Conservation (phyloP, 2,329 filamentous ascomycete species). For the Helotiales sp. region DNA sequence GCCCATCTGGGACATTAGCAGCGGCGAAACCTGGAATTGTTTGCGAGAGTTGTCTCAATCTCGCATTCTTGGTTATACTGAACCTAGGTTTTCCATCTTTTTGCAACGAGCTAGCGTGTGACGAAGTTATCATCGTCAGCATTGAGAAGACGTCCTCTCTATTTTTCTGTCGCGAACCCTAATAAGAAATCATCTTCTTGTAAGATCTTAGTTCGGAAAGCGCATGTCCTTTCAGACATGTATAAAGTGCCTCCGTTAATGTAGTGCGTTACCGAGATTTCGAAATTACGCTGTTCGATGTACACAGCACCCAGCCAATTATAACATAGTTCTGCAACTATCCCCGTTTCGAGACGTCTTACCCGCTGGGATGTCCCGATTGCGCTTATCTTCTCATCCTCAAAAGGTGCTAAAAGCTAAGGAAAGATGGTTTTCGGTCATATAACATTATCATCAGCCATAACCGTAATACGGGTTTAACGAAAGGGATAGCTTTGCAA, state of each 20-base stretch:
- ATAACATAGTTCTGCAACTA: conserved; percentile 65
- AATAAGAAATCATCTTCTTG: conserved; percentile 38
- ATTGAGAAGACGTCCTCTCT: too few species aligned
- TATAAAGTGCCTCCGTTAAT: conserved; percentile 90
- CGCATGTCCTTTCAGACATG: conserved; percentile 83
- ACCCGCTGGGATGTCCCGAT: conserved; percentile 68
- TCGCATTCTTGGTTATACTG: conserved; percentile 88
- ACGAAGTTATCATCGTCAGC: too few species aligned
- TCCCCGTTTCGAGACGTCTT: conserved; percentile 63
- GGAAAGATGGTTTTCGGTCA: conserved; percentile 81
- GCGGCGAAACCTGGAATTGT: conserved; percentile 75
- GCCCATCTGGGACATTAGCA: conserved; percentile 92
- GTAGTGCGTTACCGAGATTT: conserved; percentile 91
- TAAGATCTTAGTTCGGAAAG: neutral
- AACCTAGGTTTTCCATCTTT: conserved; percentile 88
- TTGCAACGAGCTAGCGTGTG: conserved; percentile 86
- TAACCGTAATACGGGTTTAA: conserved; percentile 80
- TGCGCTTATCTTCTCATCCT: conserved; percentile 76
- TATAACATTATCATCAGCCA: too few species aligned
- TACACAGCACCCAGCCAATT: conserved; percentile 88
- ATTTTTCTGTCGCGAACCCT: too few species aligned
- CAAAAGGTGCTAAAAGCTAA: conserved; percentile 89
- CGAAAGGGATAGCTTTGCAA: conserved; percentile 80
- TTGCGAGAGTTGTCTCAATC: conserved; percentile 85
- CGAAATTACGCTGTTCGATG: conserved; percentile 87